These are phyloP conservation scores for Populus deltoides DNA, from an alignment of 345 rosid species.

Conservation along the genomic window DNA sequence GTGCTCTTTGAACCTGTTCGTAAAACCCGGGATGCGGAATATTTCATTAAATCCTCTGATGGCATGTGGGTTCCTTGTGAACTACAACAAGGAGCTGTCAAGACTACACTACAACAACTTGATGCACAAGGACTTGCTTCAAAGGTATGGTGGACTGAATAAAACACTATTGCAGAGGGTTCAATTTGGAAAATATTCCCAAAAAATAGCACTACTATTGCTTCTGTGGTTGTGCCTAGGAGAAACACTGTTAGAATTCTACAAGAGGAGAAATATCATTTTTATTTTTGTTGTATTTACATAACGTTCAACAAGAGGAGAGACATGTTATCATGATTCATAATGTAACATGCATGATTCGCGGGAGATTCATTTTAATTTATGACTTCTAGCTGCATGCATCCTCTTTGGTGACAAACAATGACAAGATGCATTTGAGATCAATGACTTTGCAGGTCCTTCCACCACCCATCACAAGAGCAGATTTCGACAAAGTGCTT, in stretches of 20 bases:
- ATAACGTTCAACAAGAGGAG: background rate
- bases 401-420: background rate
- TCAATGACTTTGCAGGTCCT: constrained; percentile 52
- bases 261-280: background rate
- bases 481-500: constrained; percentile 83
- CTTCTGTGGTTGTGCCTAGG: background rate
- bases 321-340: background rate
- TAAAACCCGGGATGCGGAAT: constrained; percentile 83
- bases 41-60: constrained; percentile 47
- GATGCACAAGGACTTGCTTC: constrained; percentile 67
- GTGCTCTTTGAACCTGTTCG: constrained; percentile 92
- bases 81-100: constrained; percentile 74
- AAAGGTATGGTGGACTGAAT: constrained; percentile 38
- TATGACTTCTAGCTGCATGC: background rate
- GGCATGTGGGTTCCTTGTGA: constrained; percentile 85
- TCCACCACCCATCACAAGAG: constrained; percentile 73
- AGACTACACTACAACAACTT: constrained; percentile 69
- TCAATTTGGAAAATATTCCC: background rate
- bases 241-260: background rate
- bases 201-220: background rate
- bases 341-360: too few relatives aligned
- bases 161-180: background rate
- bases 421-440: background rate
- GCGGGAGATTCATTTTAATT: background rate
- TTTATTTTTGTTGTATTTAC: background rate